Base-by-base conservation (phyloP, 176 grass and related monocot species). In the Microstegium vimineum region DNA sequence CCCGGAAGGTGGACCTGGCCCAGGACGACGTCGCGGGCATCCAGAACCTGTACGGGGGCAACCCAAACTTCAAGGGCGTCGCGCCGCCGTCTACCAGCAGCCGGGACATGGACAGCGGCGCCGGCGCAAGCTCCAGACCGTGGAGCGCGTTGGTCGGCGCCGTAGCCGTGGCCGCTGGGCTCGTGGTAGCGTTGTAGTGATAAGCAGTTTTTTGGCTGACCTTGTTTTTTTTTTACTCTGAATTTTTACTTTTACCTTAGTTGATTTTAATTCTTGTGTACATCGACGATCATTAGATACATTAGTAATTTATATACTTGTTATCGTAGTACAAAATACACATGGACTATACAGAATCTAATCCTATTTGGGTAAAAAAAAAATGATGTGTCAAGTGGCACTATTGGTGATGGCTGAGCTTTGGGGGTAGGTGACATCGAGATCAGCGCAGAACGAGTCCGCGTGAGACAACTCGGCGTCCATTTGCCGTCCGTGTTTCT, bases 21-120 rank as follows among this genome's bases (percentile, higher is more conserved):
- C 13, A 46, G 10, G 96, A 99, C 66, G 96, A 99, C 82, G 89
- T 99, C 30, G 27, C 46, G 0, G 91, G 96, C 0, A 86, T 99
- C 32, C 93, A 99, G 83, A 82, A 69, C 42, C 79, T 99, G 14
- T 99, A 99, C 46, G 93, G 96, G 1, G 69, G 83, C 20, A 99
- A 99, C 85, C 93, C 96, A 0, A 84, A 82, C 37, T 99, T 85
- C 76, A 91, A 85, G 86, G 96, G 92, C 52, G 80, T 86, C 2
- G 13, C 85, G 37, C 73, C 88, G 70, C 22, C 79, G 6, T 34
- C 63, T 41, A 80, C 42, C 3, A 87, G 89, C 84, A 86, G 89
- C 82, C 10, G 84, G 62, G 91, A 94, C 51, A 92, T 84, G 80
- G 87, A 94, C 73, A 91, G 66, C 59, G 78, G 8, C 33, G 74